Evolutionary conservation across 495 filamentous ascomycete genomes (phyloP), one percentile per base, ranked within the genome.

Genomic region (Penicillium samsonianum): DNA sequence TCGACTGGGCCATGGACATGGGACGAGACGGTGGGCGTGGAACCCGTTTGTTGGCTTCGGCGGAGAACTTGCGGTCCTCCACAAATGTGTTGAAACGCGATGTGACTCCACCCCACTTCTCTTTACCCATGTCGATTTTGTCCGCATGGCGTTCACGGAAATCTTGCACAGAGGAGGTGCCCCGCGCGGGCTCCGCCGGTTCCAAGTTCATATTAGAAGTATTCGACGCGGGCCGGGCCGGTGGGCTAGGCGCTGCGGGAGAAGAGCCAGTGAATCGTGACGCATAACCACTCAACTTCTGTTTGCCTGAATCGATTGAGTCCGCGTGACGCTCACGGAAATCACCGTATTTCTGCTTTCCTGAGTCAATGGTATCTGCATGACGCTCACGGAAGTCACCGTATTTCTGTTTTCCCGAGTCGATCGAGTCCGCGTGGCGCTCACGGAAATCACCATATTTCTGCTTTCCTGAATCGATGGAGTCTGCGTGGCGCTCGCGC

Each of bases 111-210:
- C 79, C 80, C 14, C 85, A 82, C n/a, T 78, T 79, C 64, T 82
- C 75, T 68, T 81, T 78, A 0, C 89, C 90, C 8, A 82, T 73
- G 3, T 86, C 80, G 7, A 91, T 84, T 65, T 91, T 85, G 25
- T 87, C 88, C 5, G 84, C 84, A 67, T 91, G 88, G 20, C 60
- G 67, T 52, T 88, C 83, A 33, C 87, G 85, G 63, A 91, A 90
- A 65, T 86, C 89, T 50, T 85, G 85, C 26, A 58, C 41, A 5
- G 55, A 58, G 16, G 55, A 58, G 4, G 47, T 46, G 40, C 55
- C 55, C 19, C 55, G 46, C 3, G 55, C 55, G 22, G 55, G 54
- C 25, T 57, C 54, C 6, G 54, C 53, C 20, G 53, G 53, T 35
- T 55, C 53, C 20, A 55, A 22, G 22, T 55, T 55, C 53, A 55